Evolutionary conservation across 306 rosid genomes (phyloP).

Genomic region (Prosopis cineraria): DNA sequence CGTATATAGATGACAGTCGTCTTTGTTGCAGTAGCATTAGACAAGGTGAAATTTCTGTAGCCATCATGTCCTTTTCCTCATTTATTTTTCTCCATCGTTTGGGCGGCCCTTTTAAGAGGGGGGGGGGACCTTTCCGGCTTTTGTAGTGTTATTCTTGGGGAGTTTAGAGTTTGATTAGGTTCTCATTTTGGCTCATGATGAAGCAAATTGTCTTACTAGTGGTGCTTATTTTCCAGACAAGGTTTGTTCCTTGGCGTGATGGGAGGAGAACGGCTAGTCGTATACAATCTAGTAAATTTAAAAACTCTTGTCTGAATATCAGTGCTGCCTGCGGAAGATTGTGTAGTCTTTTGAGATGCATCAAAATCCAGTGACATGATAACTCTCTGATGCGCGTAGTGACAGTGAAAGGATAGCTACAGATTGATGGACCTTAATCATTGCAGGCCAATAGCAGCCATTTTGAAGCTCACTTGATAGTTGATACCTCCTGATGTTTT

Average conservation of each 20-base stretch:
- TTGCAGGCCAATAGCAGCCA: neutral
- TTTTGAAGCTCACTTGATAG: constrained; percentile 27
- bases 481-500: constrained; percentile 9
- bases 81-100: neutral
- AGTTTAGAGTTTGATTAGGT: neutral
- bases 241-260: constrained; percentile 82
- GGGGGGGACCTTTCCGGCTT: too few species aligned
- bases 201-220: constrained; percentile 30
- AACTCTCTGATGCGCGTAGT: constrained; percentile 37
- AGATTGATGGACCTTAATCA: constrained; percentile 5
- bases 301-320: constrained; percentile 13
- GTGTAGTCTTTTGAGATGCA: constrained; percentile 33
- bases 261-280: constrained; percentile 6
- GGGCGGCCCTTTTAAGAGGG: too few species aligned
- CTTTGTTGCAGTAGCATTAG: constrained; percentile 87
- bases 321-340: constrained; percentile 29
- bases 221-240: constrained; percentile 65
- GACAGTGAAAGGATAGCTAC: constrained; percentile 12
- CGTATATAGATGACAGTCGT: constrained; percentile 89
- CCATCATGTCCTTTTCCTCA: neutral
- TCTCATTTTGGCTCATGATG: constrained; percentile 10
- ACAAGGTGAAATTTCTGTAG: constrained; percentile 62
- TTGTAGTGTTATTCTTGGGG: too few species aligned
- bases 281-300: neutral
- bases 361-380: constrained; percentile 21